Base-by-base conservation (phyloP, 768 basidiomycete species). In the Boletus reticuloceps region DNA sequence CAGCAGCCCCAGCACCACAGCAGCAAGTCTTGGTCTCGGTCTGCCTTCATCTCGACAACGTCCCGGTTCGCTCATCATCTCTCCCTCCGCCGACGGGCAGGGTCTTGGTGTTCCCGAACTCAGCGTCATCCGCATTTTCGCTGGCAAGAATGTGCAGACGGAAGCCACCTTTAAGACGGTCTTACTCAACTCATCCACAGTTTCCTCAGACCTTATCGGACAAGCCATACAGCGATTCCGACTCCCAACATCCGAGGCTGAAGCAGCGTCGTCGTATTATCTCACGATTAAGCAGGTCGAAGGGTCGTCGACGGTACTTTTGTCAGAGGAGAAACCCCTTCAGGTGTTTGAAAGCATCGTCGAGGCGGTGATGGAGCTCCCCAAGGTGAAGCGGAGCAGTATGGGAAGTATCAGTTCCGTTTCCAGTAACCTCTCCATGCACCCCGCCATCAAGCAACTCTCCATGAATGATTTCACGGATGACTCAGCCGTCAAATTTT, bases 161-260 rank as follows among this genome's bases (percentile, higher is more conserved):
- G 95, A 98, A 63, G 93, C 94, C 3, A 97, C 96, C 6, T 99
- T 99, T 81, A 98, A 98, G 77, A 98, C 97, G 7, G 97, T 96
- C 1, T 74, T 98, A 17, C 81, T 98, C 53, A 98, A 95, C 64
- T 77, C 89, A 6, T 85, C 85, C 1, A 98, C 96, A 0, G 89
- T 88, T 0, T 83, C 92, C 0, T 74, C 79, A 1, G 96, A 97
- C 55, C 83, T 99, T 40, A 82, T 98, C 48, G 81, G 83, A 53
- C 97, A 99, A 74, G 92, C 95, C 7, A 87, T 94, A 52, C 96
- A 98, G 70, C 85, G 97, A 8, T 98, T 99, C 84, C 77, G 91
- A 32, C 75, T 98, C 6, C 84, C 88, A 0, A 73, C 79, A 1
- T 79, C 81, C 46, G 77, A 81, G 55, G 74, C 80, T 34, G 77